These are phyloP conservation scores for Murraya koenigii DNA, from an alignment of 345 rosid genomes.

Conservation along the genomic window DNA sequence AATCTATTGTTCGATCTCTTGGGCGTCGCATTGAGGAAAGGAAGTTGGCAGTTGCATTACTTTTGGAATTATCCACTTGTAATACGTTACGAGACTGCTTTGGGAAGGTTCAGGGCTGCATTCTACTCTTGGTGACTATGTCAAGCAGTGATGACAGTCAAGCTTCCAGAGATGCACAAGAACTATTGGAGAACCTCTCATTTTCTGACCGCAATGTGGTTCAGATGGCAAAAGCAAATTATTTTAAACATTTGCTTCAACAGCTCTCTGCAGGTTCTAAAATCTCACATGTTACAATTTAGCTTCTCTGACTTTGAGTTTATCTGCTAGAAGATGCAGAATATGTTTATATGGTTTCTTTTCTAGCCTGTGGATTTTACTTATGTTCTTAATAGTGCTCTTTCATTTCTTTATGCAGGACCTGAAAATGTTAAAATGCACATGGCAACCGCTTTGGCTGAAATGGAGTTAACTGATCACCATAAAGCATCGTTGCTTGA, in stretches of 20 bases:
- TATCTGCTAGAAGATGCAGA: conserved; percentile 1
- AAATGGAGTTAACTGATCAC: conserved; percentile 63
- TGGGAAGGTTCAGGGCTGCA: conserved; percentile 62
- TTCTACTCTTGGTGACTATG: conserved; percentile 66
- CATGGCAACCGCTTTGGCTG: conserved; percentile 57
- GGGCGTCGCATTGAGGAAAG: conserved; percentile 57
- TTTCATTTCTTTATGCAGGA: conserved; percentile 38
- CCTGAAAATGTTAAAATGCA: conserved; percentile 45
- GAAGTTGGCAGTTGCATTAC: conserved; percentile 52
- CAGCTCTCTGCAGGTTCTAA: conserved; percentile 53
- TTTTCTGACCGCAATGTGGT: conserved; percentile 52
- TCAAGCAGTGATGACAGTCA: conserved; percentile 49
- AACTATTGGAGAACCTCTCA: conserved; percentile 55
- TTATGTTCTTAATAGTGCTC: background rate
- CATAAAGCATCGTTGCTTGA: conserved; percentile 52
- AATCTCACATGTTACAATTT: conserved; percentile 6
- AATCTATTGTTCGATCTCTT: conserved; percentile 52
- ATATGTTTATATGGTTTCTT: background rate
- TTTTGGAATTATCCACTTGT: conserved; percentile 50
- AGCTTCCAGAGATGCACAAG: conserved; percentile 48
- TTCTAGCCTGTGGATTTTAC: background rate
- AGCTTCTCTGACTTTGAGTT: conserved; percentile 2
- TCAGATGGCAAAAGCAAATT: conserved; percentile 71
- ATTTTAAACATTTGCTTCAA: conserved; percentile 54
- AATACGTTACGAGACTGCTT: conserved; percentile 32